Percentiles rank a stretch among this genome's conserved stretches.
Evolutionary conservation across 2,329 filamentous ascomycete species (phyloP).

Genomic region (Phoma sp.): DNA sequence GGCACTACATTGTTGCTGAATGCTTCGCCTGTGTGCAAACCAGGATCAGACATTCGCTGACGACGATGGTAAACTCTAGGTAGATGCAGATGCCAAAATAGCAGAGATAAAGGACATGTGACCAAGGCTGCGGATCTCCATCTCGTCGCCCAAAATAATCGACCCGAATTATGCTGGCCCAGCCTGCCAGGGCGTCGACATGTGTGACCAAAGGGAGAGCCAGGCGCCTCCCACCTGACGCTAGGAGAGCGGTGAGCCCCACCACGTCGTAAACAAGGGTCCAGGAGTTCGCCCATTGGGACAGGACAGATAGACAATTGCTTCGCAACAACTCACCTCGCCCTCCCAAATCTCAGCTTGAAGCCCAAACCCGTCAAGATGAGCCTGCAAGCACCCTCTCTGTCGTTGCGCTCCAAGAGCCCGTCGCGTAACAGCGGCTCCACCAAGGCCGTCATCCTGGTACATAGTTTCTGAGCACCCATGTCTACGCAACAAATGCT

Average conservation of each 20-base stretch:
- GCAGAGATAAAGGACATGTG: too few species aligned
- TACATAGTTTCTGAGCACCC: constrained; percentile 53
- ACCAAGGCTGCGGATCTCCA: too few species aligned
- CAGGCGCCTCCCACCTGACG: not conserved
- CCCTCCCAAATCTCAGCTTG: not conserved
- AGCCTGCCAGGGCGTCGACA: not conserved
- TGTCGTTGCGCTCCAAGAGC: constrained; percentile 42
- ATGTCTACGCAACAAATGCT: constrained; percentile 25
- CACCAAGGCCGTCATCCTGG: constrained; percentile 95
- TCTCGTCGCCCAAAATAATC: too few species aligned
- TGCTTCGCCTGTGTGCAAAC: too few species aligned
- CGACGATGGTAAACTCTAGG: too few species aligned
- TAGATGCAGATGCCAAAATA: too few species aligned
- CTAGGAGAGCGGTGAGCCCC: constrained; percentile 7
- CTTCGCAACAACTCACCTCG: not conserved
- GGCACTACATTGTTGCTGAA: too few species aligned
- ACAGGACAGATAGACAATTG: constrained; percentile 38
- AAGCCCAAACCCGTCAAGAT: constrained; percentile 25
- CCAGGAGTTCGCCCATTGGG: constrained; percentile 29
- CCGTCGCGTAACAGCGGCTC: constrained; percentile 49
- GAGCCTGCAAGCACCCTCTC: constrained; percentile 47
- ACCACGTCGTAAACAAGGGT: constrained; percentile 26
- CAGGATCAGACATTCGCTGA: too few species aligned
- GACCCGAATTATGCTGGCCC: not conserved
- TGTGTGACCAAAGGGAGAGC: constrained; percentile 5